Evolutionary conservation across 345 rosid species (phyloP).

Genomic region (Ailanthus altissimus): DNA sequence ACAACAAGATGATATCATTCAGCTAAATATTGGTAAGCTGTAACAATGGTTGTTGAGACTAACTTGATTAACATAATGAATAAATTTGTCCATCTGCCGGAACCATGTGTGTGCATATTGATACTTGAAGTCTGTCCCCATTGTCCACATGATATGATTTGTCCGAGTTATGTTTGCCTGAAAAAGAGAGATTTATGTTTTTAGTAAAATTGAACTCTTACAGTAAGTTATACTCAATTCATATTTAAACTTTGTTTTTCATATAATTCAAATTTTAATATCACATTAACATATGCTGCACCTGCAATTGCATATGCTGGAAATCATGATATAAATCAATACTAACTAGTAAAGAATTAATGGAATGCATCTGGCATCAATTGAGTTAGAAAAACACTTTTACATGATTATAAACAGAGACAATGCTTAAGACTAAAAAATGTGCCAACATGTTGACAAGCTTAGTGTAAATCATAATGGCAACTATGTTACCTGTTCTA

Average conservation of each 20-base stretch:
- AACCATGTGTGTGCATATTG: conserved; percentile 60
- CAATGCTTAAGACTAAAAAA: neutral
- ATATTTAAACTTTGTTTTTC: neutral
- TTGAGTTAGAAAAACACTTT: neutral
- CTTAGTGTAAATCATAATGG: neutral
- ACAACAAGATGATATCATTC: neutral
- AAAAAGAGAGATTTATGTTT: conserved; percentile 1
- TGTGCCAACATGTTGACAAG: neutral
- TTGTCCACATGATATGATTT: conserved; percentile 62
- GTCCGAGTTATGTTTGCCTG: conserved; percentile 62
- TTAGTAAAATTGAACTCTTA: neutral
- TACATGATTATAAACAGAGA: neutral
- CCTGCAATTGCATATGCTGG: neutral
- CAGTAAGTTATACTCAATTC: neutral
- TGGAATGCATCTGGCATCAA: neutral
- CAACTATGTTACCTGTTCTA: conserved; percentile 43
- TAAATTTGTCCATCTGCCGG: conserved; percentile 55
- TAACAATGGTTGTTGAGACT: conserved; percentile 1
- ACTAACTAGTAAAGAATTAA: neutral
- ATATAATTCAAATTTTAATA: neutral
- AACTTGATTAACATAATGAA: conserved; percentile 50
- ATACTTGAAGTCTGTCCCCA: conserved; percentile 61
- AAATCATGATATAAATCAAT: neutral
- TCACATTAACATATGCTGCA: neutral
- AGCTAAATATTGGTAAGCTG: neutral